Base-by-base conservation (phyloP, 805 yeast species). In the Teunomyces panamensis region DNA sequence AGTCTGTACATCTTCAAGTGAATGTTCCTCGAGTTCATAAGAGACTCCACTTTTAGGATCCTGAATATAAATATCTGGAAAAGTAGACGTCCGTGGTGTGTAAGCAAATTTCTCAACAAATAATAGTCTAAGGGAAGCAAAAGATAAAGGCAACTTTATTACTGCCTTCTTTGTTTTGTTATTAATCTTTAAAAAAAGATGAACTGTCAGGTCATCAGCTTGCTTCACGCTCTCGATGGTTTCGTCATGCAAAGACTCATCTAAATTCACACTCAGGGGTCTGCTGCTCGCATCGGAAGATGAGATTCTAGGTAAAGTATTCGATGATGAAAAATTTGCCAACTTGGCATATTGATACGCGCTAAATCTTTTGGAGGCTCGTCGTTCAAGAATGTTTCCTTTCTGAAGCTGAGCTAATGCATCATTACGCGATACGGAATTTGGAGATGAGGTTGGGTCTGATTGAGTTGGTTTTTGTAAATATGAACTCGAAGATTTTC, bases 291-390 rank as follows among this genome's bases (percentile, higher is more conserved):
- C 13, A 47, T 16, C 41, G 4, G 42, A 53, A 1, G 52, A 35
- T 7, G 46, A 13, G 10, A 55, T 47, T 13, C 50, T 46, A 13
- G 57, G 56, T 16, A 56, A 46, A 20, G 49, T 53, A 8, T 36
- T 48, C 13, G 46, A 17, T 4, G 58, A 47, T n/a, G 63, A 46
- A 28, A 58, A 55, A 50, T 77, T 81, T 0, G 88, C 73, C 9
- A 87, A 73, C 57, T 86, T 87, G 1, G 95, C 89, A 66, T 85
- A 84, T 59, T 92, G 98, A 51, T 91, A 92, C 0, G 97, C 97
- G 4, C 97, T 89, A 61, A 86, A 92, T 47, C 99, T 74, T 56
- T 92, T 85, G 0, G 97, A 91, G 0, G 98, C 99, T 51, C 97
- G 79, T 55, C 99, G 78, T 70, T 86, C 95, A 29, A 94, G 71